These are phyloP conservation scores for Digitaria exilis DNA, from an alignment of 202 grass and related monocot genomes.

Conservation along the genomic window DNA sequence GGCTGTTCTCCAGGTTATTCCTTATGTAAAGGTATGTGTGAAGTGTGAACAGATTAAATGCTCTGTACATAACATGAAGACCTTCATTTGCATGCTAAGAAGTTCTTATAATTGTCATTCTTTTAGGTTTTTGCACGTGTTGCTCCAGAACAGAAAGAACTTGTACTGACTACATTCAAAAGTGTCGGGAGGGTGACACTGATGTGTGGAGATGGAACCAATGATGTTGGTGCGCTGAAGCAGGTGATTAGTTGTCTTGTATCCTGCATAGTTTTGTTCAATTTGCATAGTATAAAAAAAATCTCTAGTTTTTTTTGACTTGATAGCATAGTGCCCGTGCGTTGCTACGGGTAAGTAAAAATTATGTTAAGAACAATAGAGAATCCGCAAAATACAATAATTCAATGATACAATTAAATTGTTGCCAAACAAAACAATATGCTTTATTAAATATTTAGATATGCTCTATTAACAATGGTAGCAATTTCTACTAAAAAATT, in stretches of 20 bases:
- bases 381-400: too few species aligned
- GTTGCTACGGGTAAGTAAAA: too few species aligned
- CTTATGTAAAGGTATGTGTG: constrained; percentile 79
- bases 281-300: background rate
- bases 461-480: too few species aligned
- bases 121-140: constrained; percentile 97
- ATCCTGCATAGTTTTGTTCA: constrained; percentile 9
- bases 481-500: too few species aligned
- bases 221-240: constrained; percentile 99
- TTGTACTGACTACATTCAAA: constrained; percentile 98
- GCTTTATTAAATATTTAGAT: too few species aligned
- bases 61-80: constrained; percentile 12
- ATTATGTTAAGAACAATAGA: too few species aligned
- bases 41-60: constrained; percentile 16
- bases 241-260: constrained; percentile 55
- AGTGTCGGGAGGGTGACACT: constrained; percentile 96
- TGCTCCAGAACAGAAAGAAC: constrained; percentile 99
- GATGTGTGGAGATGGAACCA: constrained; percentile 99
- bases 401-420: too few species aligned
- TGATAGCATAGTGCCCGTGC: too few species aligned
- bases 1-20: constrained; percentile 87
- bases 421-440: too few species aligned
- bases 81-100: constrained; percentile 8
- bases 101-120: background rate
- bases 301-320: background rate